Base-by-base conservation (phyloP, 352 stramenopile genomes). In the Phytophthora palmivora region DNA sequence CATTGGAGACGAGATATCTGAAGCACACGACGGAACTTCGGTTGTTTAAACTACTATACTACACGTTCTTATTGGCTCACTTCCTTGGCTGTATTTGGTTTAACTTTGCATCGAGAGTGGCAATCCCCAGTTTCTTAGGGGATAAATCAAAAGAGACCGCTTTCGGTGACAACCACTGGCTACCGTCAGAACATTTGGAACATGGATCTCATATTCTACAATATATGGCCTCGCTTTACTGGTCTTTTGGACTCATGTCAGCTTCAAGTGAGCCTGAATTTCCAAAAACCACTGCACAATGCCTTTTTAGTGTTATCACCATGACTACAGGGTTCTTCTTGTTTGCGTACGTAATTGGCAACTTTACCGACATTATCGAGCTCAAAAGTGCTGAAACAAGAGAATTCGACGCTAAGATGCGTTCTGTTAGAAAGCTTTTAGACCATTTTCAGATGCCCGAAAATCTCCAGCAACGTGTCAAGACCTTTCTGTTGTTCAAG, bases 311-410 rank as follows among this genome's bases (percentile, higher is more conserved):
- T 32, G 67, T 87, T 10, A 16, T 79, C 10, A 87, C 79, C 4
- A 89, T 90, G 78, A 89, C 80, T 2, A 75, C 48, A 0, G 83
- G 83, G 0, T 89, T 92, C 22, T 92, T 92, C 22, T 49, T 89
- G 7, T 82, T 92, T 16, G 79, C 83, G 3, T 92, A 92, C 49
- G 77, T 92, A n/a, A 72, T 92, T 24, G 80, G 83, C 1, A 92
- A 92, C 44, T 82, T 92, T 18, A 58, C 73, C 1, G 80, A 90
- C 42, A 86, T 81, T 5, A 87, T 85, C 22, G 75, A 87, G 36
- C 63, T 90, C 22, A 76, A 79, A 26, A 78, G 87, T 19, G 75
- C 70, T 1, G 80, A 88, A 32, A 87, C 85, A 18, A 83, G 76
- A 9, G 73, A 86, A n/a, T 92, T 90, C 34, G 78, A 83, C 51